Base-by-base conservation (phyloP, 164 flowering plant genomes). In the Macadamia integrifolia region DNA sequence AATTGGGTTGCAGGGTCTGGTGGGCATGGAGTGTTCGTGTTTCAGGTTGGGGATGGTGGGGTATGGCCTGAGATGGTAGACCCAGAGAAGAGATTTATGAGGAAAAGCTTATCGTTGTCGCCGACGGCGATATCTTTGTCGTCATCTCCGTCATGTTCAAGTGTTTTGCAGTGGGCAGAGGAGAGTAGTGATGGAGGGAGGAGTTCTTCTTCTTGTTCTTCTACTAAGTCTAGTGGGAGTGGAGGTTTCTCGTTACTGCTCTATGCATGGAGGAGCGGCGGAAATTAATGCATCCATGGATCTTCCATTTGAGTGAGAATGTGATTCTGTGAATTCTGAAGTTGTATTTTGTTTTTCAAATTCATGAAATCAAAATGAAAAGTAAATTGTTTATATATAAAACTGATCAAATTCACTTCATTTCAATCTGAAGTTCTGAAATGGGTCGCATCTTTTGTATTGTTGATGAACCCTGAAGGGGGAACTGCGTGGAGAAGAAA, bases 81-180 rank as follows among this genome's bases (percentile, higher is more conserved):
- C 0, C 75, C 83, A 3, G 93, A 87, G 85, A 87, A 84, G 82
- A 82, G 75, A 70, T 63, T 88, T 73, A 80, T 88, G 86, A 85
- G 80, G 81, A 87, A 84, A 72, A 87, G 82, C 69, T 58, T 73
- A 61, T 75, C 86, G 6, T 56, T 73, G 8, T 59, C 80, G 44
- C 72, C 75, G 30, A 56, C 73, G 52, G 14, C 32, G 15, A 28
- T 57, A 9, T 46, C 76, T 9, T 18, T 70, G 69, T 72, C 86
- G n/a, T 76, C 79, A 14, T 74, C 90, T 14, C 80, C 85, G 40
- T 86, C 89, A 44, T 80, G 80, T 68, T 83, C 89, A 13, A 85
- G 89, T 72, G 89, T 87, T 61, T 57, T 85, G 80, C 89, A 86
- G 56, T 87, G 91, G 91, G 85, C 89, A 15, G 91, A 85, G 76